Evolutionary conservation across 108 stramenopile genomes (phyloP), one percentile per base, ranked within the genome.

Genomic region (Skeletonema tropicum): DNA sequence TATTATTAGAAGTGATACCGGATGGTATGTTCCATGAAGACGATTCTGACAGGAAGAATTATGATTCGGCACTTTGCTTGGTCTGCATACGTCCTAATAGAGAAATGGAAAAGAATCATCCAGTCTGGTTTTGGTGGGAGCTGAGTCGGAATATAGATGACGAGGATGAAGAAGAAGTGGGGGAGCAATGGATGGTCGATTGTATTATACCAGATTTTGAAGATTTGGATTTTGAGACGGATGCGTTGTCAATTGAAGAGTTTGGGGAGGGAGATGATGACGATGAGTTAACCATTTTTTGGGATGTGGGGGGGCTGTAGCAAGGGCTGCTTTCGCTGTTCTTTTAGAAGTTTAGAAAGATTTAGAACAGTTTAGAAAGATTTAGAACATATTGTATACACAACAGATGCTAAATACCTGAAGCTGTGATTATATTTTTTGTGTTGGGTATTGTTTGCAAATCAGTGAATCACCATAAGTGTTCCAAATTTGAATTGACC

Each of bases 401-500:
- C 6, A 35, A 6, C 6, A 35, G 6, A 8, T 35, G 35, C 35
- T 35, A n/a, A n/a, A n/a, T n/a, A n/a, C n/a, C n/a, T n/a, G n/a
- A n/a, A n/a, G n/a, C n/a, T n/a, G n/a, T 29, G 1, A 29, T 29
- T 29, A 29, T 29, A 29, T 29, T 1, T 29, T 1, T 29, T 1
- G 26, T 29, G 26, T 29, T 29, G 2, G 1, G 26, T 29, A 29
- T 35, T 35, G 35, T 35, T 8, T 8, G 35, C 35, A 41, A 41
- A 41, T 14, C 10, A 41, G 1, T 41, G 3, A 1, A 13, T 41
- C 12, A 93, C 92, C 92, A 93, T 57, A 86, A 36, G 61, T 84
- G 88, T 66, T 93, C 92, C 46, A 93, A 74, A 19, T 85, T 72
- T 10, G 92, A 89, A 60, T 89, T 90, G 41, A 93, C 48, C 0